Conservation (phyloP, 352 stramenopile genomes). For the Globisporangium emineosum region DNA sequence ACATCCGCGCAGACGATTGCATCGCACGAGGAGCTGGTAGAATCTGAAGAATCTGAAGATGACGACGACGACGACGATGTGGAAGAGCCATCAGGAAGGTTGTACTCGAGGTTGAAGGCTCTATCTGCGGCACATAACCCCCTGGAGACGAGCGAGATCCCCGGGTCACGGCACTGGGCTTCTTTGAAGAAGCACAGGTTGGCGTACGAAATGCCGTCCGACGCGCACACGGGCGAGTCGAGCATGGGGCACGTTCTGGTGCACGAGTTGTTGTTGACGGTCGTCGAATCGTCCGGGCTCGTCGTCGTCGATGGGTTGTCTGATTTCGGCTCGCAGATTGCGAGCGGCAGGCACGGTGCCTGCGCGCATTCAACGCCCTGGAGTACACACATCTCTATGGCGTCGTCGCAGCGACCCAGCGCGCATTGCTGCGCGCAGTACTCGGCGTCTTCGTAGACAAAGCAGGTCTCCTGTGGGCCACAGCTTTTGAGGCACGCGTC, state of each 20-base stretch:
- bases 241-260: constrained; percentile 32
- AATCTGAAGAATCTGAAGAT: neutral
- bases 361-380: constrained; percentile 31
- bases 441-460: constrained; percentile 41
- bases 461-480: constrained; percentile 37
- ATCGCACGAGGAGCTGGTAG: constrained; percentile 11
- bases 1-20: constrained; percentile 37
- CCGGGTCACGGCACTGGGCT: constrained; percentile 29
- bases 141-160: constrained; percentile 19
- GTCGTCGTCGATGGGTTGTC: neutral
- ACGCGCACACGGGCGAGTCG: constrained; percentile 43
- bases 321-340: constrained; percentile 36
- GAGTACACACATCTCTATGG: constrained; percentile 35
- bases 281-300: constrained; percentile 3
- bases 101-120: constrained; percentile 30
- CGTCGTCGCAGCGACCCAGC: constrained; percentile 37
- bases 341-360: constrained; percentile 41
- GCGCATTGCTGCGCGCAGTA: constrained; percentile 41
- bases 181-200: constrained; percentile 56
- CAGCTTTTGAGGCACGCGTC: constrained; percentile 19
- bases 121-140: constrained; percentile 31
- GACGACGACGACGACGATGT: neutral
- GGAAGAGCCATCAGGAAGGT: constrained; percentile 12
- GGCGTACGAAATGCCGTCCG: constrained; percentile 39
- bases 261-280: constrained; percentile 16